Evolutionary conservation across 148 eudicot genomes (phyloP), one percentile per base, ranked within the genome.

Genomic region (Rhododendron simsii): DNA sequence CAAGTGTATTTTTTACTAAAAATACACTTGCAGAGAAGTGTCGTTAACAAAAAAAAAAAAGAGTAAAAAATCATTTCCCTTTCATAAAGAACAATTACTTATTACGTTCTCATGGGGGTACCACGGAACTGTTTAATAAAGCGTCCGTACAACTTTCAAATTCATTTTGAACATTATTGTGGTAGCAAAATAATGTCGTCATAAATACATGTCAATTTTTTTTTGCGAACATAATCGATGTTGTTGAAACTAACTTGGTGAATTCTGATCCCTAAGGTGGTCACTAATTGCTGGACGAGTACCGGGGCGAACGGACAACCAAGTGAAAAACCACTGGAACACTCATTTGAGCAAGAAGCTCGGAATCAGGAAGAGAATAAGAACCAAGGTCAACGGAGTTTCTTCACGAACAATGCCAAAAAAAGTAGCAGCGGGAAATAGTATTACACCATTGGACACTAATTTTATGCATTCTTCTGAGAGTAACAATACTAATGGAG

Each of bases 261-360:
- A 79, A 79, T 79, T 50, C 5, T 28, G 14, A 80, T 80, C 10
- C 33, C 33, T 45, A 82, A 86, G 90, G 86, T 88, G 90, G 90
- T 65, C 90, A 13, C 69, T 88, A 59, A 88, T 88, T 82, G 90
- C 90, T 14, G 90, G 90, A 28, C 59, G 90, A 53, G 81, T 88
- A 8, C 90, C 86, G 2, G 90, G 90, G 2, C 61, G 90, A 30
- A 88, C 88, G 1, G 90, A 88, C 57, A 88, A 88, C 50, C 90
- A 86, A 79, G 89, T 88, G n/a, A 88, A 88, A 65, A 88, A 88
- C 48, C 80, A 88, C 45, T 88, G 86, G 89, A 85, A 88, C 75
- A 85, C 86, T 83, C 90, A 88, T 88, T 88, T 88, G 81, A 88
- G 90, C 86, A 88, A 85, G 81, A 88, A 88, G 75, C 87, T 83